phyloP scores from a whole-genome alignment of 2,329 filamentous ascomycete genomes.

The Mycosphaerella sp. region DNA sequence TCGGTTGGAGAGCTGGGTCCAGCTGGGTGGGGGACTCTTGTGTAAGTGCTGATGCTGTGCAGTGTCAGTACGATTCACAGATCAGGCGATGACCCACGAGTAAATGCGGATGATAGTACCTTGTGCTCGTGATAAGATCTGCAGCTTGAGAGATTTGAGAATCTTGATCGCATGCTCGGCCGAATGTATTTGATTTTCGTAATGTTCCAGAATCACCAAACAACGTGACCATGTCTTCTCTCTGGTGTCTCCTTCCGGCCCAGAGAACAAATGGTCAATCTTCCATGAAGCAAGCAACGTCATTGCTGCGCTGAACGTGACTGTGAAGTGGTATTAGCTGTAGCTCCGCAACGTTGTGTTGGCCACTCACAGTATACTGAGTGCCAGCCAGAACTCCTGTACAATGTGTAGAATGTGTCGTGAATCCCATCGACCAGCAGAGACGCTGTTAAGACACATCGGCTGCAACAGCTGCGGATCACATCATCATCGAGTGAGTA shows the following conservation, averaged over 20 bases:
- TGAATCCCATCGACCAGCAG: constrained; percentile 34
- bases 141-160: constrained; percentile 22
- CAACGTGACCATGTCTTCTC: constrained; percentile 23
- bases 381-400: constrained; percentile 25
- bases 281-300: constrained; percentile 24
- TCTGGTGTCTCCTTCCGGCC: constrained; percentile 13
- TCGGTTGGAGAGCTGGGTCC: background rate
- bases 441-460: constrained; percentile 34
- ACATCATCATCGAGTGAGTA: constrained; percentile 35
- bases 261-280: constrained; percentile 9
- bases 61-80: background rate
- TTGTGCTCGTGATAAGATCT: constrained; percentile 10
- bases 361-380: constrained; percentile 19
- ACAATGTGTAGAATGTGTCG: constrained; percentile 29
- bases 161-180: constrained; percentile 23
- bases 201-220: constrained; percentile 21
- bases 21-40: background rate
- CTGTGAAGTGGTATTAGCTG: background rate
- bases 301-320: constrained; percentile 25
- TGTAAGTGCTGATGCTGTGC: background rate
- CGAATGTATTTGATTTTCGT: constrained; percentile 24
- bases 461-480: constrained; percentile 27
- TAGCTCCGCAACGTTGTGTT: background rate
- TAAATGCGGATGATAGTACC: background rate
- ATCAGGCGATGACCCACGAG: background rate